phyloP scores from a whole-genome alignment of 805 yeast genomes.

The Candida ortonii region DNA sequence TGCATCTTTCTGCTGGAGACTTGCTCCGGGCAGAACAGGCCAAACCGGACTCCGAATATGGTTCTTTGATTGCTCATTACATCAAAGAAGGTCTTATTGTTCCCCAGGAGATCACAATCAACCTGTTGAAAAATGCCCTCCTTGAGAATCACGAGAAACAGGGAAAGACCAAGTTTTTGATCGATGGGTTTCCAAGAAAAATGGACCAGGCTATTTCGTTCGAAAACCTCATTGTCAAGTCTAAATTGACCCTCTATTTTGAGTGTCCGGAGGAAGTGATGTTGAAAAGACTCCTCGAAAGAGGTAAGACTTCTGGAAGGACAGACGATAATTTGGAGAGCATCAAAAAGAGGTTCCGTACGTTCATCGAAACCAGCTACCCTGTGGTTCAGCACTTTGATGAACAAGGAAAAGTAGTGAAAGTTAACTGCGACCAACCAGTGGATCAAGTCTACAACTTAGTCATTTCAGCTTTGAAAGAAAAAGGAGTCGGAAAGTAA shows the following conservation, averaged over 20 bases:
- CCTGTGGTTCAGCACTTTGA: slow-evolving; percentile 89
- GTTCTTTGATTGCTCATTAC: slow-evolving; percentile 77
- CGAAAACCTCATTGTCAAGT: slow-evolving; percentile 71
- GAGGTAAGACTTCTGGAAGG: slow-evolving; percentile 95
- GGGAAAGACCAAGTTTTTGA: slow-evolving; percentile 64
- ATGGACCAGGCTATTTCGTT: slow-evolving; percentile 98
- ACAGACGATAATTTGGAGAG: slow-evolving; percentile 90
- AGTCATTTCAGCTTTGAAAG: slow-evolving; percentile 64
- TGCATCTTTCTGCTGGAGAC: slow-evolving; percentile 96
- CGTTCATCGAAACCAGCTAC: slow-evolving; percentile 84
- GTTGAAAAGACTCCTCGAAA: slow-evolving; percentile 78
- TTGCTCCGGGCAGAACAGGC: slow-evolving; percentile 87
- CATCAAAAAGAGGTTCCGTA: slow-evolving; percentile 82
- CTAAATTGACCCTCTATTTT: slow-evolving; percentile 68
- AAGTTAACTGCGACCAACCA: slow-evolving; percentile 72
- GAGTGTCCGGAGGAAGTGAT: slow-evolving; percentile 82
- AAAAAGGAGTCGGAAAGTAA: slow-evolving; percentile 31
- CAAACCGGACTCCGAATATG: slow-evolving; percentile 78
- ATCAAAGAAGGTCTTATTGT: slow-evolving; percentile 89
- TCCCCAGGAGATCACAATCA: slow-evolving; percentile 89
- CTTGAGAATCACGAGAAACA: slow-evolving; percentile 40
- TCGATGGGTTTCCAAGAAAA: slow-evolving; percentile 96
- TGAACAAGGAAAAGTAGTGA: slow-evolving; percentile 69
- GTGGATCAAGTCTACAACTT: slow-evolving; percentile 73
- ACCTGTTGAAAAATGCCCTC: slow-evolving; percentile 78